Percentiles rank a stretch among this genome's conserved stretches.
phyloP scores from a whole-genome alignment of 2,329 filamentous ascomycete genomes.

The Arthroderma sp. region DNA sequence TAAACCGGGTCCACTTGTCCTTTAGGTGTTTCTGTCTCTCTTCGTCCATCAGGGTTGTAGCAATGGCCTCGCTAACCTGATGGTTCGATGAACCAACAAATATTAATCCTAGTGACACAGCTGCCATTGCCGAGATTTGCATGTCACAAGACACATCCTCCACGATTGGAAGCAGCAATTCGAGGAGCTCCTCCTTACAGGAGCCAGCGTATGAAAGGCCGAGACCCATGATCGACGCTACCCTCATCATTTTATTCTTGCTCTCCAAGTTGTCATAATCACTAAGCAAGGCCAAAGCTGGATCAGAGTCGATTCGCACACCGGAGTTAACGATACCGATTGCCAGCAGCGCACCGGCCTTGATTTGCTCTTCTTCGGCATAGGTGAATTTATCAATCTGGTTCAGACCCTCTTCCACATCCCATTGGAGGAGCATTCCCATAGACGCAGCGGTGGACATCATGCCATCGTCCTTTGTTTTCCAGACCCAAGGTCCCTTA shows the following conservation, averaged over 20 bases:
- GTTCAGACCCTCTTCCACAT: constrained; percentile 80
- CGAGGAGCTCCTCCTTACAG: constrained; percentile 78
- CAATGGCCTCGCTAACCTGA: constrained; percentile 81
- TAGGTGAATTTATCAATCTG: constrained; percentile 94
- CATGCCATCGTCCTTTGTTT: constrained; percentile 97
- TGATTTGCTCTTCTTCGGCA: constrained; percentile 66
- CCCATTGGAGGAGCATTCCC: constrained; percentile 84
- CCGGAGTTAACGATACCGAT: constrained; percentile 95
- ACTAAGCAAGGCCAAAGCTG: constrained; percentile 71
- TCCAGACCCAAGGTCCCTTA: constrained; percentile 95
- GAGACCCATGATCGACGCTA: constrained; percentile 88
- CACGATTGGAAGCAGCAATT: constrained; percentile 74
- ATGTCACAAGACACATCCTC: constrained; percentile 74
- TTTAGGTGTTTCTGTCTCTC: constrained; percentile 82
- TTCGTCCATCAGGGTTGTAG: constrained; percentile 85
- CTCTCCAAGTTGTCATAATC: constrained; percentile 67
- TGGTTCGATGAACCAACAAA: constrained; percentile 88
- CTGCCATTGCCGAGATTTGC: constrained; percentile 93
- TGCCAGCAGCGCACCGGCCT: constrained; percentile 80
- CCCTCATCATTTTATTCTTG: constrained; percentile 63
- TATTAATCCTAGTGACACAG: constrained; percentile 75
- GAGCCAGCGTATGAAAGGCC: constrained; percentile 90
- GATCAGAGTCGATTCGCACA: constrained; percentile 77
- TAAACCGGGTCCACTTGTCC: constrained; percentile 96
- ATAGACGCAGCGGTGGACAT: constrained; percentile 88